Conservation (phyloP, 257 asterid genomes). For the Paraleonurus japonicus region DNA sequence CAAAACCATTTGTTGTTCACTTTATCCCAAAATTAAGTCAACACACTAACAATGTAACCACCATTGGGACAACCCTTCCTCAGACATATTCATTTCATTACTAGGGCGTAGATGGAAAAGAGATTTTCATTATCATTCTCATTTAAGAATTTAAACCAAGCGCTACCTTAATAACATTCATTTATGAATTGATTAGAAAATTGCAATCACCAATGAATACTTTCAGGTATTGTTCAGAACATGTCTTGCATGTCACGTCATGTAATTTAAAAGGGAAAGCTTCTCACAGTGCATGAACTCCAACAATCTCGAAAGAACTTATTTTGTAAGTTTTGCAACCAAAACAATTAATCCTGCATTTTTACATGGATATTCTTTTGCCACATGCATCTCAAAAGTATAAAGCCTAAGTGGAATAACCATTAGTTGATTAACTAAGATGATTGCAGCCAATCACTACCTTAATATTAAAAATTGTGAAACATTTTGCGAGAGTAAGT, state of each 20-base stretch:
- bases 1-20: too few species aligned
- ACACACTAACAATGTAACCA: too few species aligned
- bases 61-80: too few species aligned
- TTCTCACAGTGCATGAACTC: neutral
- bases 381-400: neutral
- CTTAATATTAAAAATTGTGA: neutral
- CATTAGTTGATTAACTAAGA: neutral
- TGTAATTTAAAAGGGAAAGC: slow-evolving; percentile 1
- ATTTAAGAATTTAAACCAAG: too few species aligned
- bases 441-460: neutral
- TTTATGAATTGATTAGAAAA: neutral
- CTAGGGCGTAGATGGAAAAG: too few species aligned
- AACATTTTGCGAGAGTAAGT: neutral
- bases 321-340: neutral
- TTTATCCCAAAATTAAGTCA: too few species aligned
- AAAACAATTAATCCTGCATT: neutral
- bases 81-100: too few species aligned
- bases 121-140: too few species aligned
- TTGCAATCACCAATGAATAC: neutral
- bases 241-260: neutral
- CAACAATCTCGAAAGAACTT: neutral
- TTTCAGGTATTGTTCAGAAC: neutral
- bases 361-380: slow-evolving; percentile 13
- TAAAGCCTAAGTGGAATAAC: neutral
- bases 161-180: neutral